phyloP scores from a whole-genome alignment of 2,329 filamentous ascomycete species.

The Microdochium bolleyi region DNA sequence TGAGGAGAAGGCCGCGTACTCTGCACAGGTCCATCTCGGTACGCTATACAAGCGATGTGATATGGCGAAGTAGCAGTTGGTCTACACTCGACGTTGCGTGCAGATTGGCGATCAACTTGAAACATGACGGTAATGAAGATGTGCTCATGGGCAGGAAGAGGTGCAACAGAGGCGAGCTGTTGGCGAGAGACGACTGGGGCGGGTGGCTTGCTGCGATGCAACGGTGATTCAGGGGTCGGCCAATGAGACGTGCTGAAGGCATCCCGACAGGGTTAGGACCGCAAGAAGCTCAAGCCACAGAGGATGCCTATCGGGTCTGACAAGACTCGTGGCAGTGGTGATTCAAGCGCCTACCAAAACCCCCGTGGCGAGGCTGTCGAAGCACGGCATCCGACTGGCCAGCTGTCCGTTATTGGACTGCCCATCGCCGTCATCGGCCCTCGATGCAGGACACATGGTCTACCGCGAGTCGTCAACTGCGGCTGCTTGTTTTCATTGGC shows the following conservation, averaged over 20 bases:
- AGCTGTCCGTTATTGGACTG: background rate
- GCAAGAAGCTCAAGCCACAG: no score
- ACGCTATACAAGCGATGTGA: no score
- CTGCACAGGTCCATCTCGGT: no score
- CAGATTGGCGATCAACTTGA: background rate
- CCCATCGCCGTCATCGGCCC: background rate
- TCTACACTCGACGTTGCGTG: no score
- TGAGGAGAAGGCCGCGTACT: no score
- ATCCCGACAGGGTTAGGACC: background rate
- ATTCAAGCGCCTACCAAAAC: no score
- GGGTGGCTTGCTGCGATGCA: background rate
- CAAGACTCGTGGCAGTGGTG: background rate
- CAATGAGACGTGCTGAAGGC: background rate
- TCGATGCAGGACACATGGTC: background rate
- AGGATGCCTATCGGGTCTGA: no score
- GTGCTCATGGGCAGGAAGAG: background rate
- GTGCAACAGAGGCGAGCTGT: background rate
- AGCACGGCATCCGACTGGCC: background rate
- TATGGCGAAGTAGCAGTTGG: no score
- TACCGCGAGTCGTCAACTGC: background rate
- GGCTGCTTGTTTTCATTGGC: background rate
- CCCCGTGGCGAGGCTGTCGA: background rate
- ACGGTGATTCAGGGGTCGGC: background rate
- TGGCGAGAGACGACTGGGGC: background rate
- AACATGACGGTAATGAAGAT: background rate